Evolutionary conservation across 139 green algal species (phyloP), one percentile per base, ranked within the genome.

Genomic region (Marvania coccoides): DNA sequence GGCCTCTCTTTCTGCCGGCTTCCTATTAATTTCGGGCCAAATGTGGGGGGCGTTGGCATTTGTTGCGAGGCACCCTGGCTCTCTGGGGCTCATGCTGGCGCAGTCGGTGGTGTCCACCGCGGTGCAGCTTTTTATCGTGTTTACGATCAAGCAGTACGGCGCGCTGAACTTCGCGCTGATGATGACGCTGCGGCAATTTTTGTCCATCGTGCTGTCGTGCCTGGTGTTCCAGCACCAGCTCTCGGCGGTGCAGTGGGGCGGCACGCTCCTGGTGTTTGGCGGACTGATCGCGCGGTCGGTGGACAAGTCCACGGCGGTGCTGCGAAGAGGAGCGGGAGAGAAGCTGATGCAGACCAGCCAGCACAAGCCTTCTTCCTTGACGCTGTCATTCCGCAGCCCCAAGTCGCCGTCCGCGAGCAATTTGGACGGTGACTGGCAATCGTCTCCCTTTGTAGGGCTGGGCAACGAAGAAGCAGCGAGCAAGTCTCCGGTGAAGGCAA

Each of bases 101-200:
- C 78, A 94, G 14, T 90, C 80, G 1, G 34, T 80, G 9, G 66
- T 82, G 7, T 79, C 83, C 28, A 89, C 83, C 35, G 64, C 73
- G 57, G 34, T 78, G 56, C 74, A 67, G 72, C 63, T 89, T 23
- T 81, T 90, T 65, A 96, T 96, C 58, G 81, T 71, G 6, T 92
- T 90, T 73, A 97, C 90, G 33, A 96, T 97, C 73, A 90, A 92
- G 55, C 75, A 73, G 4, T 95, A 90, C 65, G 90, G 90, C n/a
- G 87, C 91, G 1, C 69, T 97, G n/a, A 67, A 90, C n/a, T 95
- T 97, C 65, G 91, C 90, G 9, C 91, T 87, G 59, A 86, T 97
- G 69, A 97, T 97, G 91, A 97, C 91, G 2, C 90, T 89, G 1
- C 77, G 91, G 14, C 89, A 95, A 70, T 88, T 97, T 67, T 66